phyloP scores from a whole-genome alignment of 495 filamentous ascomycete genomes.

The Penicillium silybi region DNA sequence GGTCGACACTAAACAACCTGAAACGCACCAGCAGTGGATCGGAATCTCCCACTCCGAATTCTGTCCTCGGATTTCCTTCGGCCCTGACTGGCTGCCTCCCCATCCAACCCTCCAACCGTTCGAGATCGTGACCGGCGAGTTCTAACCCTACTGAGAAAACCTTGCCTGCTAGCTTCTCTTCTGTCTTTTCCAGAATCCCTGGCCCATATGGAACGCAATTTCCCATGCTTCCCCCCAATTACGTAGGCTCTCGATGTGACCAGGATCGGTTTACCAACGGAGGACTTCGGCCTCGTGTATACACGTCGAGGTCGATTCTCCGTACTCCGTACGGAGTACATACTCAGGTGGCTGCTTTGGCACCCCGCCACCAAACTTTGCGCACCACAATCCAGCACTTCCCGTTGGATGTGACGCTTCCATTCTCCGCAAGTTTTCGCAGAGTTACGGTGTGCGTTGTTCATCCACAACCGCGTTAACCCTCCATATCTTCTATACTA shows the following conservation, averaged over 20 bases:
- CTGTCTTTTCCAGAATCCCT: not conserved
- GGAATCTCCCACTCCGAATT: slow-evolving; percentile 5
- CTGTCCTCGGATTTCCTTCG: not conserved
- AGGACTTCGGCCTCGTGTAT: slow-evolving; percentile 3
- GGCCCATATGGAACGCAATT: not conserved
- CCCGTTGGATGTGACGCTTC: slow-evolving; percentile 1
- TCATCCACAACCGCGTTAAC: not conserved
- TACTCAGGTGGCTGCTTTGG: slow-evolving; percentile 13
- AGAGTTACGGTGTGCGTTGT: slow-evolving; percentile 26
- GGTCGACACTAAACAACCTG: slow-evolving; percentile 34
- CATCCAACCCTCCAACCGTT: slow-evolving; percentile 11
- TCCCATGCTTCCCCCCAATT: not conserved
- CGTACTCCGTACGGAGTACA: not conserved
- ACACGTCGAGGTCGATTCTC: not conserved
- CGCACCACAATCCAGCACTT: not conserved
- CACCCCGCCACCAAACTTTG: slow-evolving; percentile 18
- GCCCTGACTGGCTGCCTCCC: slow-evolving; percentile 2
- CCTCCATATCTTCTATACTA: not conserved
- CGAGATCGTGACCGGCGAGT: slow-evolving; percentile 5
- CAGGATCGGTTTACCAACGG: slow-evolving; percentile 2
- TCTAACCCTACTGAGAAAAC: not conserved
- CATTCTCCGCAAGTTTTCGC: not conserved
- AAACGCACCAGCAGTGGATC: slow-evolving; percentile 27
- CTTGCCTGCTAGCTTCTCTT: not conserved
- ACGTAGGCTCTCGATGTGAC: slow-evolving; percentile 1